Conservation (phyloP, 495 filamentous ascomycete species). For the Cryomyces minteri region DNA sequence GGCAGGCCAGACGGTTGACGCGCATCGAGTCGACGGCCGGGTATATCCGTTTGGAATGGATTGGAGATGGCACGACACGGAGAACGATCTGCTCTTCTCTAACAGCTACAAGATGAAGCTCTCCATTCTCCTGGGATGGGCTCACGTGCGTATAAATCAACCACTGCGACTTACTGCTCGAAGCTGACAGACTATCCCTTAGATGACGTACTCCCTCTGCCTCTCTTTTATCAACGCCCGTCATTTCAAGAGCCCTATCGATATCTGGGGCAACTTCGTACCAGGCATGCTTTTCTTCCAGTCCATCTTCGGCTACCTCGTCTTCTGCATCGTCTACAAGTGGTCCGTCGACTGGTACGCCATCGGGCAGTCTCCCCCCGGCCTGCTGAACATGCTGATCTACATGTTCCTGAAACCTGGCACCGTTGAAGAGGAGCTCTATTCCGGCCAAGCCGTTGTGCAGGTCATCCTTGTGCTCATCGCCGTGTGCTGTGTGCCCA, state of each 20-base stretch:
- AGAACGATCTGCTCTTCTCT: constrained; percentile 82
- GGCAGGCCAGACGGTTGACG: constrained; percentile 38
- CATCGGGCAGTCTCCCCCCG: constrained; percentile 47
- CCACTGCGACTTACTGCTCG: not conserved
- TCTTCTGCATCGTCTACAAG: constrained; percentile 87
- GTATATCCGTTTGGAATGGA: constrained; percentile 92
- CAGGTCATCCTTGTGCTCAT: constrained; percentile 69
- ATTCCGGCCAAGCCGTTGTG: constrained; percentile 51
- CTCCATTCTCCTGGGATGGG: constrained; percentile 88
- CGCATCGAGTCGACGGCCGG: constrained; percentile 46
- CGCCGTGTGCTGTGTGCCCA: constrained; percentile 69
- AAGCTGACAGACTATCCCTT: constrained; percentile 2
- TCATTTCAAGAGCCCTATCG: constrained; percentile 83
- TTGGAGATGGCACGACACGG: constrained; percentile 90
- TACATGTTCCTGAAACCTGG: constrained; percentile 96
- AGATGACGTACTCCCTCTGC: constrained; percentile 94
- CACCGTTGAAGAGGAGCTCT: constrained; percentile 53
- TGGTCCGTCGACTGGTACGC: constrained; percentile 82
- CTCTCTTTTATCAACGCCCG: constrained; percentile 83
- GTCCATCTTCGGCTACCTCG: constrained; percentile 93
- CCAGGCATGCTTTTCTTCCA: constrained; percentile 99
- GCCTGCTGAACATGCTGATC: constrained; percentile 95
- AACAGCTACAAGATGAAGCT: constrained; percentile 99
- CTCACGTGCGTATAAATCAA: constrained; percentile 36
- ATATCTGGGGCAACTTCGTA: constrained; percentile 92